Conservation (phyloP, 495 filamentous ascomycete species). For the Darksidea phi region DNA sequence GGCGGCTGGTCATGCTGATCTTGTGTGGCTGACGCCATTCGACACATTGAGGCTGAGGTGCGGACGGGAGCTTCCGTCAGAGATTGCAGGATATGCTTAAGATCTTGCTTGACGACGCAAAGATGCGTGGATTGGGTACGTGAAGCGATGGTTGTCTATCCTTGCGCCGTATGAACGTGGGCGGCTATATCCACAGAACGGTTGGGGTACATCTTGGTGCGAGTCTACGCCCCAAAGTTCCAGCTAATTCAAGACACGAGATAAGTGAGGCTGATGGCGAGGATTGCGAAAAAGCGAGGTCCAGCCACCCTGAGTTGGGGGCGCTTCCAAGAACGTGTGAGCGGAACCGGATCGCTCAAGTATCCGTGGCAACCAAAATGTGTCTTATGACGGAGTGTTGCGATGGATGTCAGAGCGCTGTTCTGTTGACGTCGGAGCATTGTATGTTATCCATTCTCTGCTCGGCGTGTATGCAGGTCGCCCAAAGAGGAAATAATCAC, state of each 20-base stretch:
- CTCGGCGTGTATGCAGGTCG: too few relatives aligned
- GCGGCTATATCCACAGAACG: conserved; percentile 3
- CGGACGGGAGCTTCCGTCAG: conserved; percentile 3
- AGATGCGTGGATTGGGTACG: not conserved
- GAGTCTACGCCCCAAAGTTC: not conserved
- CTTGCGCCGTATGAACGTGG: not conserved
- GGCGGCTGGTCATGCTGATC: not conserved
- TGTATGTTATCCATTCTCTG: too few relatives aligned
- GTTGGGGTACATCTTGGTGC: too few relatives aligned
- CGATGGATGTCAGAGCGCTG: too few relatives aligned
- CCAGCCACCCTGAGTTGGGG: not conserved
- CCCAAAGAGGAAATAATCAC: too few relatives aligned
- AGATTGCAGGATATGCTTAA: conserved; percentile 22
- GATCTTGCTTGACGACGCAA: conserved; percentile 2
- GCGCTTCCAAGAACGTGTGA: conserved; percentile 23
- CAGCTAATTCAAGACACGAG: not conserved
- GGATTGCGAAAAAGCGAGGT: not conserved
- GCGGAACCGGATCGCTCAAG: conserved; percentile 25
- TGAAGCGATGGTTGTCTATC: conserved; percentile 2
- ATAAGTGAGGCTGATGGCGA: not conserved
- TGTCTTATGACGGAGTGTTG: too few relatives aligned
- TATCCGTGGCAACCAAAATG: conserved; percentile 8
- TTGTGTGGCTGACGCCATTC: conserved; percentile 5
- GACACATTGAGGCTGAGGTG: conserved; percentile 12
- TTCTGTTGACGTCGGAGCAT: too few relatives aligned